Base-by-base conservation (phyloP, 1,139 yeast genomes). In the Yamadazyma aaseri region DNA sequence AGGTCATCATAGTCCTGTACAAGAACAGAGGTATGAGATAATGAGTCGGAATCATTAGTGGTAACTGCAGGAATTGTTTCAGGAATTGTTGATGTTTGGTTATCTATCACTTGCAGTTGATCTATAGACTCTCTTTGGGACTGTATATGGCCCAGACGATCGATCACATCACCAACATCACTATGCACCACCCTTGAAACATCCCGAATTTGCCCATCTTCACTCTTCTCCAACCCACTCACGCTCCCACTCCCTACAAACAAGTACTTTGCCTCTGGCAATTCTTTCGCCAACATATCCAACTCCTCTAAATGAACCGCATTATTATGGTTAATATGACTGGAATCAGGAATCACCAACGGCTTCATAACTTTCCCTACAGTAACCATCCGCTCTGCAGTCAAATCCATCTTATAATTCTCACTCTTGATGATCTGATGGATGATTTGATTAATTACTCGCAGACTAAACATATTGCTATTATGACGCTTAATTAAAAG, bases 351-450 rank as follows among this genome's bases (percentile, higher is more conserved):
- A 4, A 63, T 32, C 15, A 59, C 29, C 20, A 67, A 50, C 0
- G 72, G 72, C 39, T 46, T 47, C 30, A 64, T 38, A 9, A 60
- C 39, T 6, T 41, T 32, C 23, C 53, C 46, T 2, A 60, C 47
- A 13, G 50, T 51, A 11, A 36, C 34, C 22, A 68, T 42, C 31
- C 53, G 53, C 16, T 59, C 65, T 38, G 53, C 55, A 10, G 65
- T 61, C 17, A 49, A 40, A 16, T 49, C 39, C 13, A 65, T 29
- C 37, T 62, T 59, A 18, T 55, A 51, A 25, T 51, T 49, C 37
- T 68, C 74, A 34, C 56, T 48, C 46, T 60, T 60, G 13, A 62
- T 31, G 9, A 68, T 48, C 41, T 67, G 73, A 35, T 58, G 63
- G 8, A 59, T 57, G 1, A 66, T 56, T 35, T 64, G 71, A 40